Evolutionary conservation across 2,329 filamentous ascomycete genomes (phyloP).

Genomic region (Trichoderma endophyticum): DNA sequence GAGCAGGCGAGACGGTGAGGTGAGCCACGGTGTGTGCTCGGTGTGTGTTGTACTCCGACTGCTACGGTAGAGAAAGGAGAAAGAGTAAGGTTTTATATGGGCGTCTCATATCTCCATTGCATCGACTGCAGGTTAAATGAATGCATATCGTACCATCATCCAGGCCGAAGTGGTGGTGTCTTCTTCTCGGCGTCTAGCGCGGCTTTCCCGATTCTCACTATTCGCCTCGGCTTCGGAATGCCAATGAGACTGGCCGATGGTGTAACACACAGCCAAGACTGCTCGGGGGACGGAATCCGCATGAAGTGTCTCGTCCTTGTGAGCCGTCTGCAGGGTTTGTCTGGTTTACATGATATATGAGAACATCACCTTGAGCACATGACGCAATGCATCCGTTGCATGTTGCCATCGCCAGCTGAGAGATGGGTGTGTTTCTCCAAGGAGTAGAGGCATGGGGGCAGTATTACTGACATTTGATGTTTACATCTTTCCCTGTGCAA

Average conservation of each 20-base stretch:
- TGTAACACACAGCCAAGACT: background rate
- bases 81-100: background rate
- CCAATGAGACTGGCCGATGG: background rate
- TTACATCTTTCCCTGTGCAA: background rate
- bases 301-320: background rate
- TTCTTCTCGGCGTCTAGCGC: background rate
- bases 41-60: background rate
- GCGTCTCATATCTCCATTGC: background rate
- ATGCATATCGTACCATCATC: background rate
- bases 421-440: background rate
- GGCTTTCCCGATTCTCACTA: background rate
- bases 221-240: background rate
- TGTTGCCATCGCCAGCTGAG: constrained; percentile 18
- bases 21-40: background rate
- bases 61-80: too few species aligned
- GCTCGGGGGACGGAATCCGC: background rate
- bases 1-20: background rate
- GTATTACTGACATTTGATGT: background rate
- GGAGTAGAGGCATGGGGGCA: background rate
- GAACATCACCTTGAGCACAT: background rate
- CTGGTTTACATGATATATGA: background rate
- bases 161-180: background rate
- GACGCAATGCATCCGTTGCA: constrained; percentile 18
- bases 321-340: background rate
- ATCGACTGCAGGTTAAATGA: background rate